Base-by-base conservation (phyloP, 208 protist species). In the Herpetomonas muscarum region DNA sequence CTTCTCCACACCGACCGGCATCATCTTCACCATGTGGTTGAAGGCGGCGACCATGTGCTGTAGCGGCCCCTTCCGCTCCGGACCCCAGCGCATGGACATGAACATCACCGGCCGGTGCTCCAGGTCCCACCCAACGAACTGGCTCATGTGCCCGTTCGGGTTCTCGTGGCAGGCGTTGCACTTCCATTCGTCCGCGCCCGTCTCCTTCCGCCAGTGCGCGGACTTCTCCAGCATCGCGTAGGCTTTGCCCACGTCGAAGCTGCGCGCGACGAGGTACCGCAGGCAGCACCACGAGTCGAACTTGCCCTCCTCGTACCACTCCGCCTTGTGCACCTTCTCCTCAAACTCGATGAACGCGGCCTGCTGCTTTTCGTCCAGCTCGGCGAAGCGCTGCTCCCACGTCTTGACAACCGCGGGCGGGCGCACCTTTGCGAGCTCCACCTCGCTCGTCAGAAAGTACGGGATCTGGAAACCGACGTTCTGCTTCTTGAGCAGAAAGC, bases 1-100 rank as follows among this genome's bases (percentile, higher is more conserved):
- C 86, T 90, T 67, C 64, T 88, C 81, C 10, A 93, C 82, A 0
- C 86, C 86, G n/a, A 77, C 77, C 2, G 86, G 86, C 86, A 93
- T 93, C 64, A 81, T 50, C 26, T 60, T 47, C 49, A 79, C 59
- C 42, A 90, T 21, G 67, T 90, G 82, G 37, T 88, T 88, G 72
- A 90, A 93, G 32, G 42, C 30, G 46, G 39, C 65, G 29, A 90
- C 72, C 64, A 81, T 85, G 67, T 93, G 86, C 22, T 45, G 66
- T 44, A 93, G 59, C 39, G 86, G 86, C 21, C 81, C 65, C 50
- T 81, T 87, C 1, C 86, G 73, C 34, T 90, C 86, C 3, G 79
- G 79, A 22, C 80, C 86, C 81, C 79, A 88, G 15, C 80, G 82
- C 82, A 93, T 90, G 9, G 86, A 80, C 82, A 89, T 89, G 57